Evolutionary conservation across 2,329 filamentous ascomycete genomes (phyloP), one percentile per base, ranked within the genome.

Genomic region (Ilyonectria destructans): DNA sequence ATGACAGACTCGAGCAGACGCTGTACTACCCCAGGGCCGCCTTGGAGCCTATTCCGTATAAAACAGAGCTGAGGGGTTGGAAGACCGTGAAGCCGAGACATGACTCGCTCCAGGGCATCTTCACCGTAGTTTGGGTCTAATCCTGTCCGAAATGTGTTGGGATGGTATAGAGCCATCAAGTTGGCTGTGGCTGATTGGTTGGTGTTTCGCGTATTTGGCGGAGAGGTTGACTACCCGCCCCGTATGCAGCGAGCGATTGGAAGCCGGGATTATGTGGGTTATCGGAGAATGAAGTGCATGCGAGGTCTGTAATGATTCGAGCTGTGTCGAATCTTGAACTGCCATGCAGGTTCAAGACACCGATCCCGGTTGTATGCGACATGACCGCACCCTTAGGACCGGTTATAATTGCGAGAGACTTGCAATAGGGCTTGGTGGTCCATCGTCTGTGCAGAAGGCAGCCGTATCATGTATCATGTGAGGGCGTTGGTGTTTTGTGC

Each of bases 1-100:
- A 10, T 23, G 45, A 21, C 29, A 55, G 23, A 59, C 69, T 73
- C 64, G 62, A 73, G 60, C 60, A 58, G 23, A 29, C 63, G 72
- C 21, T 1, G 72, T 74, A 61, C 15, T 35, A 72, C 67, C 12
- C 15, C 51, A 54, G 43, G 57, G 62, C 49, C 29, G 17, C 49
- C 49, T 33, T 52, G 10, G 49, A 21, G 17, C 51, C 29, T n/a
- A 15, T n/a, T n/a, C 8, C 21, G 51, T 23, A 35, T 54, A 21
- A 54, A 35, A 12, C 29, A 54, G n/a, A 21, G 12, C 51, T 19
- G 29, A 35, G 29, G 51, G 31, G n/a, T 10, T 37, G 10, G 8
- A 23, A 54, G 12, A 37, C 51, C 12, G 51, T 35, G 51, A 23
- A 21, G n/a, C n/a, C 19, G n/a, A 54, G 51, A 54, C 51, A 54